Percentiles rank a stretch among this genome's conserved stretches.
These are phyloP conservation scores for Salicornia ramosissima DNA, from an alignment of 148 eudicot genomes.

Conservation along the genomic window DNA sequence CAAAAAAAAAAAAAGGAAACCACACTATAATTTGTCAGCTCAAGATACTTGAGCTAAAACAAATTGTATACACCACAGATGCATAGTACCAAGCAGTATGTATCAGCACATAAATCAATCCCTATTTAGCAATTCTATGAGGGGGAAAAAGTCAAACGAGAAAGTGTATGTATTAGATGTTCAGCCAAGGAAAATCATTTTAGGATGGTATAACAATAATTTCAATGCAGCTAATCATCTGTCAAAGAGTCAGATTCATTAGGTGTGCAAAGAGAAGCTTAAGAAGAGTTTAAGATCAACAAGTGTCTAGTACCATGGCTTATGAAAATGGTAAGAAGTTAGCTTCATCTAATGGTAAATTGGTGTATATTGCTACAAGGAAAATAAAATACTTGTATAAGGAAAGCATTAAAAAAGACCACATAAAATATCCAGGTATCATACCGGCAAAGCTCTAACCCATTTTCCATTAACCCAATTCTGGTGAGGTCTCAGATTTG, in stretches of 20 bases:
- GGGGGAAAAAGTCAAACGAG: too few relatives aligned
- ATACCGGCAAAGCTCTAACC: constrained; percentile 21
- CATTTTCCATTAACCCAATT: constrained; percentile 51
- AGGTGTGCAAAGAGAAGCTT: not conserved
- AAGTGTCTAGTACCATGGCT: constrained; percentile 7
- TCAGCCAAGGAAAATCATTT: not conserved
- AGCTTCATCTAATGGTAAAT: too few relatives aligned
- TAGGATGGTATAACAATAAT: not conserved
- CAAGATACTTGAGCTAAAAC: too few relatives aligned
- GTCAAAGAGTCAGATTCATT: not conserved
- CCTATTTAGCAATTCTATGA: too few relatives aligned
- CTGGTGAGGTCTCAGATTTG: constrained; percentile 50
- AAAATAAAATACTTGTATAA: not conserved
- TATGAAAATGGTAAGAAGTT: not conserved
- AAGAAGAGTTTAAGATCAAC: not conserved
- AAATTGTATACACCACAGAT: too few relatives aligned
- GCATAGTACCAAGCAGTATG: too few relatives aligned
- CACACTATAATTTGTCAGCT: too few relatives aligned
- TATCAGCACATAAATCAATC: too few relatives aligned
- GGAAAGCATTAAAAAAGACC: not conserved
- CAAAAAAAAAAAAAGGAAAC: too few relatives aligned
- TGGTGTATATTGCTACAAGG: not conserved
- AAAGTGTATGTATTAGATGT: too few relatives aligned
- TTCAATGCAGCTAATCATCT: not conserved
- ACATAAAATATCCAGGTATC: not conserved